These are phyloP conservation scores for Angomonas deanei DNA, from an alignment of 208 protist genomes.

Conservation along the genomic window DNA sequence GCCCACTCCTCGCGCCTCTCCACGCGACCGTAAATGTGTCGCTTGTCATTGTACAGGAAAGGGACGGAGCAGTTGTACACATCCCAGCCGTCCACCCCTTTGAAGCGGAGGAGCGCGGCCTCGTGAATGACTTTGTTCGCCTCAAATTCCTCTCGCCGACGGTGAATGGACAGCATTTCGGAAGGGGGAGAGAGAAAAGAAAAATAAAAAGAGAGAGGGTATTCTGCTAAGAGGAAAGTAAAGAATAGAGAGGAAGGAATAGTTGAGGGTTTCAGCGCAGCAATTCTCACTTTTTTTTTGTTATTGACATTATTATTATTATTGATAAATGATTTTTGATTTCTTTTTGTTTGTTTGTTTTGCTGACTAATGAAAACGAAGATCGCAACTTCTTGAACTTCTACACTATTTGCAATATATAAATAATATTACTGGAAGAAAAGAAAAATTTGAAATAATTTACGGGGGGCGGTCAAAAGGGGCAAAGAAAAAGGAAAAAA, in stretches of 20 bases:
- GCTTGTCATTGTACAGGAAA: slow-evolving; percentile 26
- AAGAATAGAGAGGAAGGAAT: background rate
- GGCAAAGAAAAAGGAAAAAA: background rate
- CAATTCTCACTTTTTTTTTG: background rate
- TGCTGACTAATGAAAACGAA: background rate
- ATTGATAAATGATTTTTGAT: background rate
- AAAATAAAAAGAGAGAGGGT: background rate
- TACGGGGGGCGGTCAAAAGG: too few species aligned
- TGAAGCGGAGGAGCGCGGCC: slow-evolving; percentile 24
- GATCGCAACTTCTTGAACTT: too few species aligned
- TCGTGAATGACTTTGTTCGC: slow-evolving; percentile 21
- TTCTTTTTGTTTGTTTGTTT: background rate
- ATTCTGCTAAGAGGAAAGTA: background rate
- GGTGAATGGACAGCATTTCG: background rate
- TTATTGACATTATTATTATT: background rate
- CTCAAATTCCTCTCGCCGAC: too few species aligned
- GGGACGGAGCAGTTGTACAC: slow-evolving; percentile 44
- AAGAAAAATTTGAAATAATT: background rate
- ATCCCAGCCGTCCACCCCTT: slow-evolving; percentile 30
- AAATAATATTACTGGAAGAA: background rate
- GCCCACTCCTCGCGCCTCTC: slow-evolving; percentile 27
- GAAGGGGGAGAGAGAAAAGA: background rate
- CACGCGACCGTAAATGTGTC: slow-evolving; percentile 32
- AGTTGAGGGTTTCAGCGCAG: background rate
- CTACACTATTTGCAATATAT: too few species aligned